These are phyloP conservation scores for rapeseed (Brassica napus) DNA, from an alignment of 345 rosid genomes.

Conservation along the genomic window DNA sequence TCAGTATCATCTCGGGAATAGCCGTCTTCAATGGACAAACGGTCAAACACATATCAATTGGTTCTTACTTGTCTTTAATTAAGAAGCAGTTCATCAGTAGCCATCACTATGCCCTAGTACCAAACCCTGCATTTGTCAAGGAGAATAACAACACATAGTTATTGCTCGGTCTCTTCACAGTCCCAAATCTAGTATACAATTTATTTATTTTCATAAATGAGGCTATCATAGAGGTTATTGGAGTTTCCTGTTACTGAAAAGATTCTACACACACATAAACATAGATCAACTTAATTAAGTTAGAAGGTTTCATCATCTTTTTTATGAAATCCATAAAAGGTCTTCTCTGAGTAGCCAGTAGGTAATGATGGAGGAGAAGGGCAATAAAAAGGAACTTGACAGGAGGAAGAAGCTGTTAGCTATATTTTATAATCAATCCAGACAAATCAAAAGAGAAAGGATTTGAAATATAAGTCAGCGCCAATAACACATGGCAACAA, in stretches of 20 bases:
- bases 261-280: background rate
- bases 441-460: conserved; percentile 27
- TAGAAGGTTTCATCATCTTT: conserved; percentile 25
- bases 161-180: conserved; percentile 25
- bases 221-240: background rate
- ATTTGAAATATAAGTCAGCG: conserved; percentile 40
- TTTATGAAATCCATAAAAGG: conserved; percentile 25
- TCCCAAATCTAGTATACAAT: background rate
- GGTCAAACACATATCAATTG: conserved; percentile 24
- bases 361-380: conserved; percentile 32
- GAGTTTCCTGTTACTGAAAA: background rate
- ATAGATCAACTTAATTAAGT: background rate
- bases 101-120: conserved; percentile 37
- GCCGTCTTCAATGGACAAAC: conserved; percentile 29
- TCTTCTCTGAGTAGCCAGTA: conserved; percentile 15
- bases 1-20: conserved; percentile 30
- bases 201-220: background rate
- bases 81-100: conserved; percentile 35
- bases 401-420: conserved; percentile 23
- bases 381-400: conserved; percentile 17
- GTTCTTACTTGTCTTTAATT: conserved; percentile 32
- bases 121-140: conserved; percentile 28
- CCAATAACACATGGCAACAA: conserved; percentile 41
- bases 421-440: conserved; percentile 23
- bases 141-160: conserved; percentile 23